Evolutionary conservation across 2,329 filamentous ascomycete genomes (phyloP).

Genomic region (Arachnopeziza araneosa): DNA sequence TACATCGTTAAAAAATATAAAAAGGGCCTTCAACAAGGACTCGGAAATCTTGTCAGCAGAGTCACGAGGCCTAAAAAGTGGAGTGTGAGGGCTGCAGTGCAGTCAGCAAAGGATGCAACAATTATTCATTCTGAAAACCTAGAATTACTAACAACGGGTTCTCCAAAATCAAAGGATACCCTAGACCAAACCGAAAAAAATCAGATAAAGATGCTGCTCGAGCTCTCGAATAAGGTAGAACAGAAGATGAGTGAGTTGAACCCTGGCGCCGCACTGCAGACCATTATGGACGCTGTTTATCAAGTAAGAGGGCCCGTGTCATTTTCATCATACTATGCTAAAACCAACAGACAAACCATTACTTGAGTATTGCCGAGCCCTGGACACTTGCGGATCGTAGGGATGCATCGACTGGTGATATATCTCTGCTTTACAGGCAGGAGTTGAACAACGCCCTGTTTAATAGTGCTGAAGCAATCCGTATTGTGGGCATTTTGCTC

Average conservation of each 20-base stretch:
- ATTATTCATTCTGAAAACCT: neutral
- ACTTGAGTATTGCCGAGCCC: slow-evolving; percentile 58
- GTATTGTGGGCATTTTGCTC: slow-evolving; percentile 75
- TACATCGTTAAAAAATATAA: slow-evolving; percentile 72
- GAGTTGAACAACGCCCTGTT: slow-evolving; percentile 48
- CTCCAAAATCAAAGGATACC: neutral
- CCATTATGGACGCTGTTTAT: slow-evolving; percentile 57
- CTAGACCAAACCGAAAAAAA: neutral
- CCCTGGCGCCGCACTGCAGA: slow-evolving; percentile 58
- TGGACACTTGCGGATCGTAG: slow-evolving; percentile 53
- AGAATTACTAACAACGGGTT: neutral
- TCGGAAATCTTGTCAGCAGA: slow-evolving; percentile 76
- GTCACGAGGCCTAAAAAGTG: slow-evolving; percentile 64
- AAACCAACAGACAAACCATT: slow-evolving; percentile 55
- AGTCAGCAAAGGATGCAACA: neutral
- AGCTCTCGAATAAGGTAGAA: slow-evolving; percentile 38
- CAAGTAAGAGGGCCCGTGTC: slow-evolving; percentile 40
- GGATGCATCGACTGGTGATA: neutral
- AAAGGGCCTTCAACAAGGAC: slow-evolving; percentile 67
- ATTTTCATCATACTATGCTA: neutral
- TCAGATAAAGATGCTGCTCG: slow-evolving; percentile 37
- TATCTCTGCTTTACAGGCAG: neutral
- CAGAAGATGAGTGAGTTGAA: slow-evolving; percentile 58
- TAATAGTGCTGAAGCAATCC: slow-evolving; percentile 67
- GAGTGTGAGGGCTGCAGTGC: slow-evolving; percentile 47